Base-by-base conservation (phyloP, 2,329 filamentous ascomycete species). In the Acephala macrosclerotiorum region DNA sequence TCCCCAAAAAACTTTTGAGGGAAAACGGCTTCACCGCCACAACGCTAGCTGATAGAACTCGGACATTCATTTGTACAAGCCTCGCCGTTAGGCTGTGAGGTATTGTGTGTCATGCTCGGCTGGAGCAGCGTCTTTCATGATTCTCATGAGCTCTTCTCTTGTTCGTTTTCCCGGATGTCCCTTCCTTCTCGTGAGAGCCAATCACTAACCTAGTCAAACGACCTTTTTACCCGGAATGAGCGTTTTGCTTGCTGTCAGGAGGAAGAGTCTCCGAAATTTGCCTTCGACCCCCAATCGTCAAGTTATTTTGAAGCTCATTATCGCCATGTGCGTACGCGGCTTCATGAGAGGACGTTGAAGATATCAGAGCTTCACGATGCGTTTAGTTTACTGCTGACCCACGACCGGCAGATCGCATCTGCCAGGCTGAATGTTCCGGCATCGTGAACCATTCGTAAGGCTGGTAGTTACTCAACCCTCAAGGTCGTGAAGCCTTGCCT, bases 361-460 rank as follows among this genome's bases (percentile, higher is more conserved):
- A 29, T 53, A 29, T 53, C 26, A 4, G 53, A 45, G 55, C 33
- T 29, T 55, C 49, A 53, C 25, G 25, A 53, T 53, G 49, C 25
- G 49, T 53, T 53, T 53, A 67, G 61, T 60, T 68, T 66, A 47
- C 64, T 26, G 49, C 25, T 53, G 65, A 72, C 69, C 73, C 72
- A 71, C 73, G 73, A 55, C 68, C 71, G 71, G 71, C 68, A 74
- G 67, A 71, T 72, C 57, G 65, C 58, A 63, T 57, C 67, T 68
- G 53, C 67, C 69, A 70, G 68, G 66, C 68, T 67, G 56, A 67
- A 70, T 25, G 20, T 36, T 12, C 55, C 55, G 68, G 71, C 68
- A 70, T 72, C 70, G 72, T 70, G 70, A 74, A 71, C 70, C 66
- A 71, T 71, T 72, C 72, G 71, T 69, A 72, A 70, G 71, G 70